Conservation (phyloP, 306 rosid species). For the Casuarina equisetifolia region DNA sequence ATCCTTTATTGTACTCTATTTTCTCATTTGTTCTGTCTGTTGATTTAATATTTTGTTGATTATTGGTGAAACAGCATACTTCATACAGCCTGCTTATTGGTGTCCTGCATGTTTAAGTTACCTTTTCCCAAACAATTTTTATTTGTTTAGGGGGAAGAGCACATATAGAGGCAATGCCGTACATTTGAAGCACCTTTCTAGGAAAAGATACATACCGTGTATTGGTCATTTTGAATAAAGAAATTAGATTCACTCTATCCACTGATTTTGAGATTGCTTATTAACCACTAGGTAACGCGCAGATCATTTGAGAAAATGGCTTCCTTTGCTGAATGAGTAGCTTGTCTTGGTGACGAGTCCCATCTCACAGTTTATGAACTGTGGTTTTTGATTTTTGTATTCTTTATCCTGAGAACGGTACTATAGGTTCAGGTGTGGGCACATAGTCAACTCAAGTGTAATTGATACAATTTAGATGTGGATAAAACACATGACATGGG, state of each 20-base stretch:
- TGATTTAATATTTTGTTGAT: background rate
- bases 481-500: background rate
- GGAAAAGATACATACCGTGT: background rate
- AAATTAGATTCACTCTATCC: conserved; percentile 1
- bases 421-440: background rate
- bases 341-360: background rate
- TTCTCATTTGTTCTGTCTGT: background rate
- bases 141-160: background rate
- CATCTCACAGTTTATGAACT: background rate
- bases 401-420: background rate
- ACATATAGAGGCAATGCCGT: background rate
- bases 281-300: background rate
- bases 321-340: background rate
- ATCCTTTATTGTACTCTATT: background rate
- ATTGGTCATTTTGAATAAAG: background rate
- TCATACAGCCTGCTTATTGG: background rate
- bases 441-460: background rate
- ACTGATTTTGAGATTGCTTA: background rate
- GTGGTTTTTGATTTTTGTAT: background rate
- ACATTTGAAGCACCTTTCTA: background rate
- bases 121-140: background rate
- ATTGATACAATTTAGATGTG: background rate
- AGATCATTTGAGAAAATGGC: background rate
- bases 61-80: background rate
- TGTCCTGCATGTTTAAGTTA: background rate